phyloP scores from a whole-genome alignment of 1,284 basidiomycete genomes.

The Cryptococcus sp. region DNA sequence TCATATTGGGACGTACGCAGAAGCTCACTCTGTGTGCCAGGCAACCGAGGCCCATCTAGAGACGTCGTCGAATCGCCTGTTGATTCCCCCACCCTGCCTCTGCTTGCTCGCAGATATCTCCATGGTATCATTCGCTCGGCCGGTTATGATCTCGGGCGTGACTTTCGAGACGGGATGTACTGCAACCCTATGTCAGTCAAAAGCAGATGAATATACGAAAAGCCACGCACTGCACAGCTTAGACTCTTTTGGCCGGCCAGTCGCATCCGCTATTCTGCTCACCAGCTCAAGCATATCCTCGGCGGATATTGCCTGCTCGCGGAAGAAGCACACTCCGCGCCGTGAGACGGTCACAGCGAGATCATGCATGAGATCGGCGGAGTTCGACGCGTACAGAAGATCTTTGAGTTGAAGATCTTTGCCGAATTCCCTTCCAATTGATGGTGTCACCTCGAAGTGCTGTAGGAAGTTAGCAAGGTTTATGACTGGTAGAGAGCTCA shows the following conservation, averaged over 20 bases:
- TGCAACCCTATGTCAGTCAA: background rate
- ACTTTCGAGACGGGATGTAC: background rate
- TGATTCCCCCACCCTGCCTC: slow-evolving; percentile 30
- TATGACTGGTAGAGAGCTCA: background rate
- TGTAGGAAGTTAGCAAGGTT: slow-evolving; percentile 1
- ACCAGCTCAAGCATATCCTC: slow-evolving; percentile 58
- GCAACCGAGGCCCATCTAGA: slow-evolving; percentile 11
- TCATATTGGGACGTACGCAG: background rate
- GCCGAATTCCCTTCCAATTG: slow-evolving; percentile 49
- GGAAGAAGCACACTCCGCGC: slow-evolving; percentile 72
- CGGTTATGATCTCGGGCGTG: background rate
- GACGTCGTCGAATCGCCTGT: slow-evolving; percentile 38
- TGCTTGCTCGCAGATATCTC: slow-evolving; percentile 30
- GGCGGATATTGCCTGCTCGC: slow-evolving; percentile 58
- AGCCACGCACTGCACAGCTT: no score
- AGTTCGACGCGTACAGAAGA: slow-evolving; percentile 52
- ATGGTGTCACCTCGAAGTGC: slow-evolving; percentile 41
- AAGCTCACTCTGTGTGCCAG: slow-evolving; percentile 24
- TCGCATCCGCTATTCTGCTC: slow-evolving; percentile 59
- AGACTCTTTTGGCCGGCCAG: slow-evolving; percentile 58
- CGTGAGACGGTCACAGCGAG: slow-evolving; percentile 62
- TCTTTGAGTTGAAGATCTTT: slow-evolving; percentile 52
- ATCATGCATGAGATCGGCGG: slow-evolving; percentile 57
- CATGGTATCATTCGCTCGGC: background rate
- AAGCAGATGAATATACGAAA: no score